Conservation (phyloP, 2,329 filamentous ascomycete species). For the Cordyceps militaris region DNA sequence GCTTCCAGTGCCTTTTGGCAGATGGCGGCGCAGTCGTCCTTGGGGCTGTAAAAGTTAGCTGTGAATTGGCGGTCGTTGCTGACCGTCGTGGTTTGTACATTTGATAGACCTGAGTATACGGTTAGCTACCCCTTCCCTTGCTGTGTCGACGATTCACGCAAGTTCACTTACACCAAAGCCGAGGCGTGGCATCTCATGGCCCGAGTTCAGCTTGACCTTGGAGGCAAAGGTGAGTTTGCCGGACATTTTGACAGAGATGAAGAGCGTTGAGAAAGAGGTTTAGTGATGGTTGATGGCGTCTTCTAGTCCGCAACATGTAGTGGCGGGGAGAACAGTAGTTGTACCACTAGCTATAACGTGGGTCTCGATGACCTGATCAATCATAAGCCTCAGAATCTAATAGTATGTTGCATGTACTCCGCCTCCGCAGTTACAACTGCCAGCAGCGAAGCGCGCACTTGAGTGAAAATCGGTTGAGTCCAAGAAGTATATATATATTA, state of each 20-base stretch:
- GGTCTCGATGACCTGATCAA: too few relatives aligned
- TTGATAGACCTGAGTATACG: slow-evolving; percentile 40
- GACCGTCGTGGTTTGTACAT: slow-evolving; percentile 31
- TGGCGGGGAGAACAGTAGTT: too few relatives aligned
- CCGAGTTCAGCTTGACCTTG: slow-evolving; percentile 46
- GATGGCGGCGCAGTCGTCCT: slow-evolving; percentile 27
- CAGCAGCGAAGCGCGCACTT: too few relatives aligned
- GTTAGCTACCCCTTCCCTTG: neutral
- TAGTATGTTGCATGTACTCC: too few relatives aligned
- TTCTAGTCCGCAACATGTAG: too few relatives aligned
- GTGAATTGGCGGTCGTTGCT: neutral
- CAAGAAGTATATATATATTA: too few relatives aligned
- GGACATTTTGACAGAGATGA: slow-evolving; percentile 40
- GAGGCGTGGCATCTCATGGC: slow-evolving; percentile 44
- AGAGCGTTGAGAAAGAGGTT: too few relatives aligned
- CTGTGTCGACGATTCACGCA: neutral
- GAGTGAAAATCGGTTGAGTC: too few relatives aligned
- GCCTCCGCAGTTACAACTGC: too few relatives aligned
- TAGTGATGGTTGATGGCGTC: too few relatives aligned
- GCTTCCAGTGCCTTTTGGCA: slow-evolving; percentile 39
- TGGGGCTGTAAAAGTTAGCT: slow-evolving; percentile 20
- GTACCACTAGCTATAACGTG: too few relatives aligned
- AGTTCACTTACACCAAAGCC: slow-evolving; percentile 44
- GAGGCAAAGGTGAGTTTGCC: slow-evolving; percentile 39
- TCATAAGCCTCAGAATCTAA: too few relatives aligned